phyloP scores from a whole-genome alignment of 139 green algal genomes.

The Micractinium conductrix region DNA sequence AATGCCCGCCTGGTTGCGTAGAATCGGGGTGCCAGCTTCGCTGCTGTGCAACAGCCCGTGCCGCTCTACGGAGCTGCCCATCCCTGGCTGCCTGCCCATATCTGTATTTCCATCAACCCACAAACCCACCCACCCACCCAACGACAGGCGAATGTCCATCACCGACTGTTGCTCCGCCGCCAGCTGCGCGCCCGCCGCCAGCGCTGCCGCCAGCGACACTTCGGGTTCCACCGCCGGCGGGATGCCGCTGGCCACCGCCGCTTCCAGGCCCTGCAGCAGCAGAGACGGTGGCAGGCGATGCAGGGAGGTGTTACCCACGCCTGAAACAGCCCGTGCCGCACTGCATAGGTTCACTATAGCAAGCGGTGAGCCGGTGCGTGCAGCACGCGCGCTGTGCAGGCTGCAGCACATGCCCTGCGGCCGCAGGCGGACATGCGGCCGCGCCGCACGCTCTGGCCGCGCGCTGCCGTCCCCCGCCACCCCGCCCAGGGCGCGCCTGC shows the following conservation, averaged over 20 bases:
- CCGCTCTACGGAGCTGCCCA: too few species aligned
- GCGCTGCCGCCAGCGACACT: slow-evolving; percentile 1
- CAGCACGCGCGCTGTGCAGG: background rate
- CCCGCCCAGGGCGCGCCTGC: background rate
- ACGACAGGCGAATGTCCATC: slow-evolving; percentile 21
- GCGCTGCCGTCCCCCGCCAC: background rate
- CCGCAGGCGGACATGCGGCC: too few species aligned
- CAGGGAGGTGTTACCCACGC: background rate
- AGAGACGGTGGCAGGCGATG: background rate
- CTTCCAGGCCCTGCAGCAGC: background rate
- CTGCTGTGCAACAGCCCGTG: too few species aligned
- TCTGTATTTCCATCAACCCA: too few species aligned
- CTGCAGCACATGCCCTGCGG: background rate
- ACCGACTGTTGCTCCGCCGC: slow-evolving; percentile 37
- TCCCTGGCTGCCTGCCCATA: too few species aligned
- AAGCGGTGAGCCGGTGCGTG: background rate
- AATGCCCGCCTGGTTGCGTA: too few species aligned
- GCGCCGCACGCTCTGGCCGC: too few species aligned
- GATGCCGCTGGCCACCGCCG: background rate
- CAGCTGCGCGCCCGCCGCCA: slow-evolving; percentile 18
- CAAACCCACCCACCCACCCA: too few species aligned
- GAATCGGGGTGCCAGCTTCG: too few species aligned
- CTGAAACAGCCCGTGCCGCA: background rate
- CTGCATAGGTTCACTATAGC: background rate
- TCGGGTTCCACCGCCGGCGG: background rate